These are phyloP conservation scores for Lactifluus piperatus DNA, from an alignment of 768 basidiomycete species.

Conservation along the genomic window DNA sequence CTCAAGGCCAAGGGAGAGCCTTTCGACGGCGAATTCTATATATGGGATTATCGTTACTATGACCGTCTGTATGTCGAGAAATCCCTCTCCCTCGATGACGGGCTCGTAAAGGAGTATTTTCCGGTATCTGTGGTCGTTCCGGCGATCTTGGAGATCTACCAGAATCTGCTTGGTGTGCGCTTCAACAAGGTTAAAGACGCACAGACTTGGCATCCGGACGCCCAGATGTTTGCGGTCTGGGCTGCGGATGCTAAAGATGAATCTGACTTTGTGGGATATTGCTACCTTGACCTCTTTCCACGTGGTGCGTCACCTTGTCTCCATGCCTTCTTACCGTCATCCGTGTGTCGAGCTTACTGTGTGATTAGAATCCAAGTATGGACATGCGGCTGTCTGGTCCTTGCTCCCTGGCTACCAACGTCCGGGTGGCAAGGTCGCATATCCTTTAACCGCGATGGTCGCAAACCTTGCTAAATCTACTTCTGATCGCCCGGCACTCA, in stretches of 20 bases:
- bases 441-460: slow-evolving; percentile 79
- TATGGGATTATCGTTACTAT: slow-evolving; percentile 82
- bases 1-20: slow-evolving; percentile 48
- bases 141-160: slow-evolving; percentile 75
- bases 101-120: slow-evolving; percentile 82
- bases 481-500: slow-evolving; percentile 68
- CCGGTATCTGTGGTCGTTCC: slow-evolving; percentile 79
- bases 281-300: slow-evolving; percentile 84
- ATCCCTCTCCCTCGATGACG: slow-evolving; percentile 62
- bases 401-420: slow-evolving; percentile 58
- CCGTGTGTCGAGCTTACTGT: neutral
- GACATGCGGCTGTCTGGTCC: slow-evolving; percentile 82
- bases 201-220: slow-evolving; percentile 82
- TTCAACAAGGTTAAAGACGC: slow-evolving; percentile 46
- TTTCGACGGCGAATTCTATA: slow-evolving; percentile 64
- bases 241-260: slow-evolving; percentile 63
- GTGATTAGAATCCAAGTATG: slow-evolving; percentile 59
- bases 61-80: slow-evolving; percentile 59
- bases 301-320: slow-evolving; percentile 41
- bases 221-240: slow-evolving; percentile 82
- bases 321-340: neutral
- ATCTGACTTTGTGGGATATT: slow-evolving; percentile 72
- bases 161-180: slow-evolving; percentile 67
- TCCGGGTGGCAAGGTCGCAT: slow-evolving; percentile 49
- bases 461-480: slow-evolving; percentile 86